Evolutionary conservation across 495 filamentous ascomycete species (phyloP).

Genomic region (Friedmanniomyces simplex): DNA sequence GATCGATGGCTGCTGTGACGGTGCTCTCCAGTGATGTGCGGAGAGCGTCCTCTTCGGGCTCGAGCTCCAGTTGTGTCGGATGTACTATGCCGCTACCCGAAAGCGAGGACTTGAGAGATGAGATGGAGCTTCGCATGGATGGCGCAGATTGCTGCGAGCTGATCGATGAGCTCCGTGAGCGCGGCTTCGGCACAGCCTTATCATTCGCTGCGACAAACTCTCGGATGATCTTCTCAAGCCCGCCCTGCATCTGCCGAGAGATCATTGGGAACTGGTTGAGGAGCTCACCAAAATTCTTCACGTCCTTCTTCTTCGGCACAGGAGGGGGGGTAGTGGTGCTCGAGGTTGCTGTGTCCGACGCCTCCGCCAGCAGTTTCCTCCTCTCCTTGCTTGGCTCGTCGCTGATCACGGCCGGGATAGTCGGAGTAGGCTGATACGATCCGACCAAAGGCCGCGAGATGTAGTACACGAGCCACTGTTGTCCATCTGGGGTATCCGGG

Average conservation of each 20-base stretch:
- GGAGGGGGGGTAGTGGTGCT: slow-evolving; percentile 10
- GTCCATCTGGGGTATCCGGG: slow-evolving; percentile 66
- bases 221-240: slow-evolving; percentile 78
- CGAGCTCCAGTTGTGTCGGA: slow-evolving; percentile 37
- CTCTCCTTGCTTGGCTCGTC: slow-evolving; percentile 19
- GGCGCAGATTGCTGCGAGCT: slow-evolving; percentile 22
- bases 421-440: slow-evolving; percentile 55
- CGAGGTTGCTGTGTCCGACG: slow-evolving; percentile 20
- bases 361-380: slow-evolving; percentile 15
- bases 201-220: slow-evolving; percentile 81
- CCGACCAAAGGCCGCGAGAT: slow-evolving; percentile 89
- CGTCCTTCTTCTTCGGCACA: slow-evolving; percentile 66
- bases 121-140: slow-evolving; percentile 17
- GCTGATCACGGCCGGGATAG: slow-evolving; percentile 27
- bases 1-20: slow-evolving; percentile 84
- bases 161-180: slow-evolving; percentile 39
- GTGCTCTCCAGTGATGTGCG: slow-evolving; percentile 77
- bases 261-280: slow-evolving; percentile 93
- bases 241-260: slow-evolving; percentile 89
- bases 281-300: slow-evolving; percentile 82
- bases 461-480: slow-evolving; percentile 94
- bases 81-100: slow-evolving; percentile 22
- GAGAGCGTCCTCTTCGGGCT: slow-evolving; percentile 83
- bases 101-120: slow-evolving; percentile 21
- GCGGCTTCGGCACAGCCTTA: slow-evolving; percentile 69